Base-by-base conservation (phyloP, 2,329 filamentous ascomycete species). In the Penicillium thymicola region DNA sequence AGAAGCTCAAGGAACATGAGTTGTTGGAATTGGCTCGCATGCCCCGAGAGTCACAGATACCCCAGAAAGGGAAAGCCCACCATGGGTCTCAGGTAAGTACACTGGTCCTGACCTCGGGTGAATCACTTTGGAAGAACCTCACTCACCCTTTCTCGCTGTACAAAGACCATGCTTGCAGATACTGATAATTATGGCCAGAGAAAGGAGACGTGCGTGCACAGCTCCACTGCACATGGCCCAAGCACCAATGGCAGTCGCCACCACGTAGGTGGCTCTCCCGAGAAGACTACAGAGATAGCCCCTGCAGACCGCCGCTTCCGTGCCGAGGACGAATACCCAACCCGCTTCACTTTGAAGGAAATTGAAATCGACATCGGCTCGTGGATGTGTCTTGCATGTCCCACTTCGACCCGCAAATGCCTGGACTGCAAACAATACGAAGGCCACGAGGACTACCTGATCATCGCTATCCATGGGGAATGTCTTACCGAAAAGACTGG, bases 321-420 rank as follows among this genome's bases (percentile, higher is more conserved):
- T 25, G 6, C 34, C 8, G 27, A 37, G 14, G 3, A 25, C 4
- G 51, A 48, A 18, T 59, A 61, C 18, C 50, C 50, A 9, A 5
- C 32, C 8, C 21, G 8, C 36, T 46, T 59, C 44, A 50, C 38
- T 11, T 23, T 18, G 16, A 14, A 40, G 11, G 58, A 62, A 2
- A 55, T 62, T 4, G 47, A 56, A 48, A 44, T 56, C n/a, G 36
- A 27, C 21, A 18, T 49, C 14, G 55, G 55, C 25, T 5, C 28
- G 25, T 61, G 59, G 58, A n/a, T 56, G 16, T 56, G 43, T 16
- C 45, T 59, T 28, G 50, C 60, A 8, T 62, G 59, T 37, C 53
- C 52, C 34, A 10, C 18, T 6, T 51, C 58, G 10, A 41, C 6
- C 3, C 16, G 11, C 21, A 54, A 55, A 50, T 63, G 60, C 34